phyloP scores from a whole-genome alignment of 1,284 basidiomycete genomes.

The Erythrobasidium hasegawianum region DNA sequence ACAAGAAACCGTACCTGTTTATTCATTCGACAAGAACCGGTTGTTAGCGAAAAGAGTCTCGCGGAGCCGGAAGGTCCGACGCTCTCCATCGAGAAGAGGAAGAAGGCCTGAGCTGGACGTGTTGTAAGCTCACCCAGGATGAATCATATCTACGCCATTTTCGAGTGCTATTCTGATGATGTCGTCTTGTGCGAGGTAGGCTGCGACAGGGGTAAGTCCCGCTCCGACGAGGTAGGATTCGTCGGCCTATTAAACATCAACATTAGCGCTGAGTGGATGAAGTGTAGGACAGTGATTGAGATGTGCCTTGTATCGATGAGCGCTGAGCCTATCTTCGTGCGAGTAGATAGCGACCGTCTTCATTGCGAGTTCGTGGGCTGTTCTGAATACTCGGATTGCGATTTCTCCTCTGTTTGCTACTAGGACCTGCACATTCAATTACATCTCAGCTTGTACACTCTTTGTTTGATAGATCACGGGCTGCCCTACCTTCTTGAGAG shows the following conservation, averaged over 20 bases:
- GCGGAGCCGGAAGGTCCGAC: constrained; percentile 28
- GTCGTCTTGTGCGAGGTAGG: constrained; percentile 95
- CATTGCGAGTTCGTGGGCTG: constrained; percentile 98
- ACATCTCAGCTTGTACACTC: no score
- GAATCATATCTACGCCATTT: constrained; percentile 88
- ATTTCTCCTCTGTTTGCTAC: constrained; percentile 99
- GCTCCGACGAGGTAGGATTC: constrained; percentile 98
- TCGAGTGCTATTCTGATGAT: constrained; percentile 92
- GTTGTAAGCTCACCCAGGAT: constrained; percentile 57
- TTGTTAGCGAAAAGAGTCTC: no score
- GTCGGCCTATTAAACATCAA: constrained; percentile 90
- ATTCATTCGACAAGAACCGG: no score
- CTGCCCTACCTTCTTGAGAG: constrained; percentile 16
- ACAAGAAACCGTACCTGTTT: constrained; percentile 93
- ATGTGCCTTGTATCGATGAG: constrained; percentile 90
- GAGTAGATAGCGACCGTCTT: constrained; percentile 99
- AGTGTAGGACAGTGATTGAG: no score
- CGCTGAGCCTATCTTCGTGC: constrained; percentile 90
- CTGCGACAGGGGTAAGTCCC: constrained; percentile 88
- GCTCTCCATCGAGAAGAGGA: no score
- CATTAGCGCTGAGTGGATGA: no score
- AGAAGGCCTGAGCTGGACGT: constrained; percentile 3
- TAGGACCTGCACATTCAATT: constrained; percentile 45
- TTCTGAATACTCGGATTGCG: constrained; percentile 96
- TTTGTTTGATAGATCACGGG: no score